Base-by-base conservation (phyloP, 345 rosid species). In the Acer yangbiense region DNA sequence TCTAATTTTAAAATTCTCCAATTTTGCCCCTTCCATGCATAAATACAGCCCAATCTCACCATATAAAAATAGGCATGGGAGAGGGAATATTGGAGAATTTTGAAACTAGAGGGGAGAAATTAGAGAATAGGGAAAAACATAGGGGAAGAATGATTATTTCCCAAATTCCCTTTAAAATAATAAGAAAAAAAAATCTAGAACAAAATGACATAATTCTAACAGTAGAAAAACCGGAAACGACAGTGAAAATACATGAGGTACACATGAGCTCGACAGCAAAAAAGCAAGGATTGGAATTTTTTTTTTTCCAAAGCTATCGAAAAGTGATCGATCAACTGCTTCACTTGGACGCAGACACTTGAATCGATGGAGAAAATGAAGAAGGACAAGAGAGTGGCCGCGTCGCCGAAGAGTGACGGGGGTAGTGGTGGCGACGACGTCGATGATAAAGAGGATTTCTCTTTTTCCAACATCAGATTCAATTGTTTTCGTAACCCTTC, bases 401-500 rank as follows among this genome's bases (percentile, higher is more conserved):
- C 32, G 39, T 67, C 79, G 25, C 58, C 70, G 14, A 17, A 7
- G 11, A 61, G 55, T 21, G 60, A 44, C 68, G 4, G n/a, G 39
- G 39, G 65, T 73, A 76, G 83, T n/a, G 88, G 39, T 21, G 88
- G 39, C 29, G 85, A 82, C 21, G 83, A 82, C 32, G 80, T 77
- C 44, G 89, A 50, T 16, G 67, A 76, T 55, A 84, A 81, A 35
- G 76, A 73, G 29, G 74, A 64, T 70, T 66, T 82, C 48, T 73
- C 88, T 21, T 78, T 89, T 65, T 76, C 93, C 43, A 43, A 85
- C 41, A 82, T 75, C 44, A 88, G 86, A 75, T 86, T 87, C 76
- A 83, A 89, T 76, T 82, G 92, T 21, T 60, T 60, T 64, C 94
- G 97, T 6, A 92, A 92, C 77, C 85, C 91, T 76, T 83, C 94